These are phyloP conservation scores for Tulasnella sp. DNA, from an alignment of 768 basidiomycete genomes.

Conservation along the genomic window DNA sequence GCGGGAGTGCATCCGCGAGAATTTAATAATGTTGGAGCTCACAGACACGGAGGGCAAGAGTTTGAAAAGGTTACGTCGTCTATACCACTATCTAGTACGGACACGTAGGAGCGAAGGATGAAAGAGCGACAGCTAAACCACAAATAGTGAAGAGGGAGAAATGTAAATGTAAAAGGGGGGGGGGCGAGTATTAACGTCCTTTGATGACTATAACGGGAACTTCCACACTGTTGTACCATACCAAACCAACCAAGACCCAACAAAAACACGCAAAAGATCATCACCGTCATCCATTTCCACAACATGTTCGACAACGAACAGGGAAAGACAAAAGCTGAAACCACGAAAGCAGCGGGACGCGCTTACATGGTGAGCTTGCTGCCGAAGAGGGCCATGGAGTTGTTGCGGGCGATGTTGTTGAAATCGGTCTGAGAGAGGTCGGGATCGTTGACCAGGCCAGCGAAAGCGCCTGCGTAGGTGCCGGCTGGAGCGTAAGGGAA, in stretches of 20 bases:
- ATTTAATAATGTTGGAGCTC: no score
- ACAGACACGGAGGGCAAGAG: background rate
- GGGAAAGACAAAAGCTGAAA: background rate
- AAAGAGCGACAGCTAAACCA: background rate
- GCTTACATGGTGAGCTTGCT: background rate
- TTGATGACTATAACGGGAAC: background rate
- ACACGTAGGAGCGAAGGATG: background rate
- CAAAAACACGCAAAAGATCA: background rate
- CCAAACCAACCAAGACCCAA: background rate
- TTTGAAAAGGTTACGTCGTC: background rate
- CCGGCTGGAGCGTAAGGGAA: constrained; percentile 19
- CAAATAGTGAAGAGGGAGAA: background rate
- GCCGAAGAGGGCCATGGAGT: constrained; percentile 12
- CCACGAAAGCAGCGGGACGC: background rate
- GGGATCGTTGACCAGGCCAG: constrained; percentile 1
- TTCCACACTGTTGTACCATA: background rate
- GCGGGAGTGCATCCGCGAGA: no score
- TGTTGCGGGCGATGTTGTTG: constrained; percentile 1
- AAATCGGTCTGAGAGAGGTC: background rate
- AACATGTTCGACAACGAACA: no score
- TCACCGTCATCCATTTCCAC: background rate
- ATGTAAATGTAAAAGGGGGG: background rate
- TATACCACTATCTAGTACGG: background rate
- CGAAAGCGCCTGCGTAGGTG: background rate
- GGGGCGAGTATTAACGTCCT: constrained; percentile 4